phyloP scores from a whole-genome alignment of 176 grass and related monocot genomes.

The Hyparrhenia diplandra region DNA sequence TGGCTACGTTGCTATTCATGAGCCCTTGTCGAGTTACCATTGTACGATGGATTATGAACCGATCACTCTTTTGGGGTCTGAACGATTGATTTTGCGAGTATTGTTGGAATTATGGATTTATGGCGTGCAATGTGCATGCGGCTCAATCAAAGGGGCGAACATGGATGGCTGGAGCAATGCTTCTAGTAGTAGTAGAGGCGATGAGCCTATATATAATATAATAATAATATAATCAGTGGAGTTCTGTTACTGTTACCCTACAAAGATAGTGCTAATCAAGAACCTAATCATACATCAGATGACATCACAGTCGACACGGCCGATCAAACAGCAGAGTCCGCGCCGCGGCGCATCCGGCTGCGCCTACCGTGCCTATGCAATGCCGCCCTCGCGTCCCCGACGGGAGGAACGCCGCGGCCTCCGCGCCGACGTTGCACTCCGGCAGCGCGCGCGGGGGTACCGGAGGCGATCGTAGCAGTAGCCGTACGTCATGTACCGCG shows the following conservation, averaged over 20 bases:
- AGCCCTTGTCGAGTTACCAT: not conserved
- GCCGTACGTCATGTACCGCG: slow-evolving; percentile 69
- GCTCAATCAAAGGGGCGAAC: not conserved
- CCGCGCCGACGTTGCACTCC: slow-evolving; percentile 60
- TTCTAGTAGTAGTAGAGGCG: too few species aligned
- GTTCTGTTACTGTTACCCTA: not conserved
- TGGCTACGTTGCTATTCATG: not conserved
- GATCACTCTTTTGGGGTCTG: not conserved
- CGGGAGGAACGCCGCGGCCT: slow-evolving; percentile 51
- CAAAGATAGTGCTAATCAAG: not conserved
- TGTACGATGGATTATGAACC: not conserved
- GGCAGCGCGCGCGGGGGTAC: slow-evolving; percentile 48
- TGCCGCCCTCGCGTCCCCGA: slow-evolving; percentile 40
- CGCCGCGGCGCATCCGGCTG: slow-evolving; percentile 20
- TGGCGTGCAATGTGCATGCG: not conserved
- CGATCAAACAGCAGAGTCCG: slow-evolving; percentile 20
- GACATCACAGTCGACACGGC: not conserved
- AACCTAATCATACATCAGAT: not conserved
- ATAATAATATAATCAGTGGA: not conserved
- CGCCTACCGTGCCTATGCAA: slow-evolving; percentile 45
- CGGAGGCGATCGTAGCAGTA: slow-evolving; percentile 80
- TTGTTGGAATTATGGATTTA: not conserved
- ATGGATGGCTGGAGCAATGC: not conserved
- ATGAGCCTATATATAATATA: too few species aligned
- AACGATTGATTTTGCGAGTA: not conserved